Percentiles rank a stretch among this genome's conserved stretches.
Conservation (phyloP, 306 rosid species). For the Quillaja saponaria region DNA sequence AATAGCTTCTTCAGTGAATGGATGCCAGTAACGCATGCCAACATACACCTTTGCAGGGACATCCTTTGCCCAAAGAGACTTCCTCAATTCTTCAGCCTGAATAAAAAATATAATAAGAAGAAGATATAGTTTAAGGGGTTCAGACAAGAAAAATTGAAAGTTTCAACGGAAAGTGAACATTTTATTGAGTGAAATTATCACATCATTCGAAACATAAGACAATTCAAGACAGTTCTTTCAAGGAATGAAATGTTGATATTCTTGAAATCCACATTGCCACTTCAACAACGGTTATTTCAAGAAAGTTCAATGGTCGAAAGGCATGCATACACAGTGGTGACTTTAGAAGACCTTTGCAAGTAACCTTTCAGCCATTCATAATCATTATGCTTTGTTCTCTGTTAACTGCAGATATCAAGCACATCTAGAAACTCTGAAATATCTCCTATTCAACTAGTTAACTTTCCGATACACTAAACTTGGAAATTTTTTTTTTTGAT, state of each 20-base stretch:
- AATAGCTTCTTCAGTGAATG: conserved; percentile 90
- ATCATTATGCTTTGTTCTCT: background rate
- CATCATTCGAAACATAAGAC: no score
- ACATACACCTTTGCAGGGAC: conserved; percentile 80
- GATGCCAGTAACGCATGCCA: conserved; percentile 99
- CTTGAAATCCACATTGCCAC: no score
- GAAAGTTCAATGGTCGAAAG: no score
- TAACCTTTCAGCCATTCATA: background rate
- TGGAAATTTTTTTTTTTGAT: background rate
- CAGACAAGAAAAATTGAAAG: background rate
- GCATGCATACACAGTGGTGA: no score
- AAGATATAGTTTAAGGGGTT: conserved; percentile 1
- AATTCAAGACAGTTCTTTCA: no score
- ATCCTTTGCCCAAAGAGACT: conserved; percentile 68
- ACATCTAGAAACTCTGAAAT: conserved; percentile 17
- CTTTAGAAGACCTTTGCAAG: no score
- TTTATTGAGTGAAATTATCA: no score
- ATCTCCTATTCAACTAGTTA: conserved; percentile 1
- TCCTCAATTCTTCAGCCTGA: conserved; percentile 74
- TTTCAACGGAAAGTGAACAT: background rate
- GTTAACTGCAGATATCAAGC: background rate
- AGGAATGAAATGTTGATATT: no score
- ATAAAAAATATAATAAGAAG: conserved; percentile 6
- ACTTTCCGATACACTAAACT: conserved; percentile 23
- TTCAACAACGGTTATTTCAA: no score